Evolutionary conservation across 257 asterid genomes (phyloP).

Genomic region (Buddleja alternifolia): DNA sequence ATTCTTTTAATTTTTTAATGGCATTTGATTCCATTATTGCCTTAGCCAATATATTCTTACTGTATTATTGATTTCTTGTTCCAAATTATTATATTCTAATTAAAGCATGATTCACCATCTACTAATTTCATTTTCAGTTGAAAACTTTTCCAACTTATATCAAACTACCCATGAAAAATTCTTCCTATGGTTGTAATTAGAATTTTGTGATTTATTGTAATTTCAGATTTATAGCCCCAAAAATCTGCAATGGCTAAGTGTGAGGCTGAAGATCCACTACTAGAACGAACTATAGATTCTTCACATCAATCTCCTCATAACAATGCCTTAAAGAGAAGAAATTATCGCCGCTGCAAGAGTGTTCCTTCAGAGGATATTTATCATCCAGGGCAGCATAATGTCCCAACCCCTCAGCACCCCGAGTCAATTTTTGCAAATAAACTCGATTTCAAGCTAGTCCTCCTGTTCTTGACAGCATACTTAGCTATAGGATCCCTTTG

Average conservation of each 20-base stretch:
- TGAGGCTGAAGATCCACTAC: constrained; percentile 59
- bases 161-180: too few species aligned
- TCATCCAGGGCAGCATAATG: constrained; percentile 26
- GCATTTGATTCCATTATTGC: constrained; percentile 35
- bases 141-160: neutral
- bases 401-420: constrained; percentile 27
- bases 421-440: constrained; percentile 31
- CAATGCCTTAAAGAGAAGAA: constrained; percentile 40
- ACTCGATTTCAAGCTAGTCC: constrained; percentile 44
- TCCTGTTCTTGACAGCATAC: constrained; percentile 48
- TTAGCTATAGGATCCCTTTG: constrained; percentile 56
- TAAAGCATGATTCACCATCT: neutral
- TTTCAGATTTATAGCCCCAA: too few species aligned
- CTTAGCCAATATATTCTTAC: too few species aligned
- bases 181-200: too few species aligned
- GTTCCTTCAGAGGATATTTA: constrained; percentile 21
- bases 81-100: too few species aligned
- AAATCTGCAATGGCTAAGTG: constrained; percentile 40
- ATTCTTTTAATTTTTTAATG: constrained; percentile 13
- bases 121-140: constrained; percentile 2
- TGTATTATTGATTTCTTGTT: too few species aligned
- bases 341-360: constrained; percentile 31
- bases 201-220: too few species aligned
- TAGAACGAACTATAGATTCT: constrained; percentile 40
- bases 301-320: constrained; percentile 32